Evolutionary conservation across 2,329 filamentous ascomycete genomes (phyloP).

Genomic region (Ceratocystis variospora): DNA sequence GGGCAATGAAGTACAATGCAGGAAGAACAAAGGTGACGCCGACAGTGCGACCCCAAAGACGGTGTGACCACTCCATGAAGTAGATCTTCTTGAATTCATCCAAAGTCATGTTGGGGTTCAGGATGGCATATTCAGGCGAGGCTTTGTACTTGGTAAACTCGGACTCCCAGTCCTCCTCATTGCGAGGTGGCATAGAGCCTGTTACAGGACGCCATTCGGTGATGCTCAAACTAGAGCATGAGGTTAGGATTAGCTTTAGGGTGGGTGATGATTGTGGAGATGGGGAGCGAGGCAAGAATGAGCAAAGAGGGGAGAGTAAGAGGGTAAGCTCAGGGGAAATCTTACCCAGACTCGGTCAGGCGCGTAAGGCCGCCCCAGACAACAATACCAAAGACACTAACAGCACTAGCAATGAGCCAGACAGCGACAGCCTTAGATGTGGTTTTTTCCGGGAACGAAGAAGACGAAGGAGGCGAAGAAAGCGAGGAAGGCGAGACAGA

Average conservation of each 20-base stretch:
- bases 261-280: too few species aligned
- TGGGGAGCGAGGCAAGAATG: neutral
- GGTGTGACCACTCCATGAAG: constrained; percentile 98
- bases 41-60: constrained; percentile 85
- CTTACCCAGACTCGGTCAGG: constrained; percentile 87
- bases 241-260: neutral
- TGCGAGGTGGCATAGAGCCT: constrained; percentile 73
- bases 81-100: constrained; percentile 97
- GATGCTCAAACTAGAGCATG: constrained; percentile 61
- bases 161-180: constrained; percentile 68
- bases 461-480: constrained; percentile 11
- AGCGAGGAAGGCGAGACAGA: neutral
- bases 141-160: constrained; percentile 88
- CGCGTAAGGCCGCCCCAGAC: constrained; percentile 87
- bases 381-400: constrained; percentile 91
- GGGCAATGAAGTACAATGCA: constrained; percentile 73
- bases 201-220: constrained; percentile 98
- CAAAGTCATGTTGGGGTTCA: constrained; percentile 88
- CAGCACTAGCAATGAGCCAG: constrained; percentile 84
- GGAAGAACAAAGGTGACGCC: constrained; percentile 82
- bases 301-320: neutral
- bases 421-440: constrained; percentile 69
- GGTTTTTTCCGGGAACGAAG: constrained; percentile 42
- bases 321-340: neutral
- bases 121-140: constrained; percentile 79